These are phyloP conservation scores for Collybiopsis confluens DNA, from an alignment of 768 basidiomycete species.

Conservation along the genomic window DNA sequence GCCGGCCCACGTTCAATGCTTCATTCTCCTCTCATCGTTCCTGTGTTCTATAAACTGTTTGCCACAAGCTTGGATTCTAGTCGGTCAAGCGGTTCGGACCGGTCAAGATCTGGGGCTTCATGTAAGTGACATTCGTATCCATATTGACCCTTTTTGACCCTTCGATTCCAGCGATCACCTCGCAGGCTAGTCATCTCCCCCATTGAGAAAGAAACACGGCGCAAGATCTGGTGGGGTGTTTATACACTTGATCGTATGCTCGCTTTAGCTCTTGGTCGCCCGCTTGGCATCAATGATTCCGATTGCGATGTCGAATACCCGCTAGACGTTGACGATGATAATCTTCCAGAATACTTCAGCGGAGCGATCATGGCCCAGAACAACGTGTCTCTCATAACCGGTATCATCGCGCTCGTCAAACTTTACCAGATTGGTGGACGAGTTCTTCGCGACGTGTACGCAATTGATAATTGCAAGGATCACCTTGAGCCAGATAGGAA, in stretches of 20 bases:
- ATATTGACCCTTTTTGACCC: conserved; percentile 15
- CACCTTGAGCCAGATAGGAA: conserved; percentile 70
- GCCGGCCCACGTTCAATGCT: conserved; percentile 84
- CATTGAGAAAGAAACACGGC: conserved; percentile 83
- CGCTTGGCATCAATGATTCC: conserved; percentile 82
- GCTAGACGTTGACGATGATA: conserved; percentile 77
- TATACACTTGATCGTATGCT: conserved; percentile 91
- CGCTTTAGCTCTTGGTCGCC: conserved; percentile 83
- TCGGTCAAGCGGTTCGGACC: conserved; percentile 85
- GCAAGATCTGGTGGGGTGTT: conserved; percentile 94
- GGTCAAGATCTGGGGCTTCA: conserved; percentile 92
- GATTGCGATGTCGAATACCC: conserved; percentile 91
- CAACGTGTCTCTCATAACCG: conserved; percentile 73
- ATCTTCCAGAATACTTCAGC: conserved; percentile 65
- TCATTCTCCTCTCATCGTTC: conserved; percentile 85
- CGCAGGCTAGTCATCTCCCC: conserved; percentile 64
- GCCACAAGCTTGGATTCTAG: conserved; percentile 90
- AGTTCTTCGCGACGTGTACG: conserved; percentile 79
- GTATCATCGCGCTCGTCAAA: conserved; percentile 68
- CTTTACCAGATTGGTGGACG: conserved; percentile 85
- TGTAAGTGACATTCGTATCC: conserved; percentile 42
- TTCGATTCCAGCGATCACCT: conserved; percentile 64
- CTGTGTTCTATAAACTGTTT: conserved; percentile 90
- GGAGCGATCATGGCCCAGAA: conserved; percentile 54
- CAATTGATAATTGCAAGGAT: conserved; percentile 73